Percentiles rank a stretch among this genome's conserved stretches.
phyloP scores from a whole-genome alignment of 2,329 filamentous ascomycete species.

The Corynespora cassiicola region DNA sequence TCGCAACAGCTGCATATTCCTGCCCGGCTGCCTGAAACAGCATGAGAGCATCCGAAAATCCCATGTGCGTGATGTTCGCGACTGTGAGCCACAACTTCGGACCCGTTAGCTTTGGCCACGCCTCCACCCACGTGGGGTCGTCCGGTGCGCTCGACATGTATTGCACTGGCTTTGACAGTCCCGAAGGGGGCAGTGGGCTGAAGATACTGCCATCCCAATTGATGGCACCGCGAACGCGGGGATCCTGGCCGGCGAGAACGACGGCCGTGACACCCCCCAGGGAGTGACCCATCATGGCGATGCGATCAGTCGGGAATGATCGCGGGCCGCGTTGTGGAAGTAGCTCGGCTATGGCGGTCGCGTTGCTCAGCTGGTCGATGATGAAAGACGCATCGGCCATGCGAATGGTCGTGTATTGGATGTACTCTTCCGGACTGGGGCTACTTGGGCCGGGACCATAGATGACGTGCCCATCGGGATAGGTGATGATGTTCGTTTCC shows the following conservation, averaged over 20 bases:
- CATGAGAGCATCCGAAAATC: constrained; percentile 20
- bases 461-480: constrained; percentile 46
- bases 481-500: constrained; percentile 55
- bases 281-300: constrained; percentile 28
- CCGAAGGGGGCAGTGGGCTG: constrained; percentile 16
- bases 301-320: constrained; percentile 18
- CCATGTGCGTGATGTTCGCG: constrained; percentile 22
- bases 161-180: constrained; percentile 25
- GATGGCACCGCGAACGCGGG: constrained; percentile 22
- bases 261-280: constrained; percentile 26
- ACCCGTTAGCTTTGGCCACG: constrained; percentile 25
- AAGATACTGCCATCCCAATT: constrained; percentile 27
- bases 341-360: constrained; percentile 21
- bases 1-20: constrained; percentile 13
- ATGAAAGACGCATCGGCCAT: constrained; percentile 26
- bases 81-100: constrained; percentile 30
- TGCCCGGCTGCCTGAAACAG: constrained; percentile 23
- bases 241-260: constrained; percentile 17
- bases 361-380: constrained; percentile 29
- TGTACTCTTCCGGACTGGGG: constrained; percentile 10
- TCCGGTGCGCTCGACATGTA: constrained; percentile 16
- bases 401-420: constrained; percentile 12
- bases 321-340: constrained; percentile 16
- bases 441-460: constrained; percentile 9
- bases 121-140: constrained; percentile 14